Evolutionary conservation across 2,329 filamentous ascomycete genomes (phyloP).

Genomic region (Hypoxylon sp.): DNA sequence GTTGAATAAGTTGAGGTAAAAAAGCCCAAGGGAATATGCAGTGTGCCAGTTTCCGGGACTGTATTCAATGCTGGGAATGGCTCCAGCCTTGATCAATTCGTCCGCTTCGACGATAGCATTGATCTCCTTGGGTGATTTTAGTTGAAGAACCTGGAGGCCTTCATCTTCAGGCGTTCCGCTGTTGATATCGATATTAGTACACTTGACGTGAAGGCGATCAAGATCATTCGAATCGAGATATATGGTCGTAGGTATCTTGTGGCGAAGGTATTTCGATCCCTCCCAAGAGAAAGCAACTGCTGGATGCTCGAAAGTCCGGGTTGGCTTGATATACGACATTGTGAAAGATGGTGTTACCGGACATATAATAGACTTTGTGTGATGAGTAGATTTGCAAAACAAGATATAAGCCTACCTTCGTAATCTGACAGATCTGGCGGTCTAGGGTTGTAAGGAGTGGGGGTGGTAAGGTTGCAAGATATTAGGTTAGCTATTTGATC

Average conservation of each 20-base stretch:
- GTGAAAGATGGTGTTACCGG: background rate
- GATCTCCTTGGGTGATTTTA: conserved; percentile 4
- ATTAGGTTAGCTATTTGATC: background rate
- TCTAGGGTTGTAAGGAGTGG: background rate
- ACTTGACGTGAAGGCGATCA: background rate
- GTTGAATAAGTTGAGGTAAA: conserved; percentile 1
- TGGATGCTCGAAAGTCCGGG: background rate
- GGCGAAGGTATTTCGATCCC: conserved; percentile 2
- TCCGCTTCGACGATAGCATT: conserved; percentile 5
- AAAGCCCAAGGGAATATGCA: background rate
- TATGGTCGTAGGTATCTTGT: background rate
- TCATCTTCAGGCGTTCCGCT: conserved; percentile 6
- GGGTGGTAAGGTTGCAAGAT: background rate
- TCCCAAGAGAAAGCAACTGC: background rate
- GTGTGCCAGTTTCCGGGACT: conserved; percentile 6
- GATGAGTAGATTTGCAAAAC: background rate
- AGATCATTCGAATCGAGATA: conserved; percentile 1
- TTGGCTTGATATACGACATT: background rate
- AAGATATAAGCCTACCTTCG: background rate
- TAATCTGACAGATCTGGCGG: background rate
- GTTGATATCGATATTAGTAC: conserved; percentile 9
- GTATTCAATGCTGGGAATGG: background rate
- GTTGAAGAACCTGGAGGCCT: conserved; percentile 3
- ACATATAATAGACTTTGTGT: conserved; percentile 3
- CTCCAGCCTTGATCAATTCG: background rate